Evolutionary conservation across 164 flowering plant genomes (phyloP).

Genomic region (Houttuynia cordata): DNA sequence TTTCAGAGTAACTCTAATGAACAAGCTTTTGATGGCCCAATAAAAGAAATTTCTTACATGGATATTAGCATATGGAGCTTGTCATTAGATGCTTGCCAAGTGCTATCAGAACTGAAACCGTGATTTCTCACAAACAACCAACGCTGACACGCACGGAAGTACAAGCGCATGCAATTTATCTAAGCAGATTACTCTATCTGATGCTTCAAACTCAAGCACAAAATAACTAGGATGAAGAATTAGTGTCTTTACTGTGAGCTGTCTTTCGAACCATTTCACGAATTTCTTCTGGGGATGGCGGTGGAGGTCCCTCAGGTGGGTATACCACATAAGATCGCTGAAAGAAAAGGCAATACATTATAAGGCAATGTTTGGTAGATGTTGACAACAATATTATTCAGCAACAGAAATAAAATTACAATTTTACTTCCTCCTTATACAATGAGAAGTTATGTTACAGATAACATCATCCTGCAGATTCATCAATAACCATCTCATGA

Average conservation of each 20-base stretch:
- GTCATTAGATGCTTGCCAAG: neutral
- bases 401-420: too few species aligned
- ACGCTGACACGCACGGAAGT: neutral
- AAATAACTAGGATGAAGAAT: neutral
- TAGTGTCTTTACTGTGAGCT: neutral
- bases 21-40: too few species aligned
- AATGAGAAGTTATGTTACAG: too few species aligned
- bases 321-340: constrained; percentile 75
- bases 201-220: neutral
- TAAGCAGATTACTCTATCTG: neutral
- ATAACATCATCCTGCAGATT: too few species aligned
- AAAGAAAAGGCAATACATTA: constrained; percentile 6
- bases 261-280: constrained; percentile 81
- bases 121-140: too few species aligned
- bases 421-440: too few species aligned
- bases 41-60: too few species aligned
- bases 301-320: constrained; percentile 63
- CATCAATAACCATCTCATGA: too few species aligned
- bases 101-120: too few species aligned
- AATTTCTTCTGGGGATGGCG: constrained; percentile 85
- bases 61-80: neutral
- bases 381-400: neutral
- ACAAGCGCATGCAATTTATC: neutral
- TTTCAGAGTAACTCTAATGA: too few species aligned
- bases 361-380: neutral